Evolutionary conservation across 805 yeast genomes (phyloP), one percentile per base, ranked within the genome.

Genomic region (Kodamaea nitidulidarum): DNA sequence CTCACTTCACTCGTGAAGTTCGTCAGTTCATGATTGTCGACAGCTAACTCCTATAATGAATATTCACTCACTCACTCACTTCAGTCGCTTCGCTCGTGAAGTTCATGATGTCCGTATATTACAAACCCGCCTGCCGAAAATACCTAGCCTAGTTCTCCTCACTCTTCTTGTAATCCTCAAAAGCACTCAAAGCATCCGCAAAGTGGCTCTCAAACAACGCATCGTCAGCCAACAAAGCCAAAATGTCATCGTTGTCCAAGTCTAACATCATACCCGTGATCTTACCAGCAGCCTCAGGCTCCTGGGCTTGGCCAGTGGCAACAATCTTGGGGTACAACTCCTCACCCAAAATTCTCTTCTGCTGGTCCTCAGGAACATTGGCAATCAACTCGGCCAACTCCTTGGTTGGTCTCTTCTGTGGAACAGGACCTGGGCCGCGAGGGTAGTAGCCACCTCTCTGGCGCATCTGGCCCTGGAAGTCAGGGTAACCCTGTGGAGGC

Each of bases 241-340:
- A 71, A 56, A 93, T 85, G 72, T 91, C 96, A 58, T 80, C 80
- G 70, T 85, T 86, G 61, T 88, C 95, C 80, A 91, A 81, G 63
- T 90, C 96, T 61, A 93, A 79, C 75, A 93, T 80, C 98, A 93
- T 93, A 75, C 98, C 97, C 51, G 98, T 93, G 65, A 93, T 87
- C 76, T 90, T 91, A 73, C 96, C 96, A 52, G 97, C 97, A 59
- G 95, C 88, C 70, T 88, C 96, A 43, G 84, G 84, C 61, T 88
- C 95, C 55, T 81, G 80, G 56, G 90, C 87, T 71, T 84, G 84
- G 59, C 87, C 88, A 48, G 86, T 80, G 51, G 88, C 80, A 50
- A 83, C 81, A 59, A 93, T 84, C 78, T 81, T 86, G 61, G 95
- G 88, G 78, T 91, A 93, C 61, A 93, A 77, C 63, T 88, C 95